Percentiles rank a stretch among this genome's conserved stretches.
phyloP scores from a whole-genome alignment of 2,329 filamentous ascomycete species.

The Rutstroemia sp. region DNA sequence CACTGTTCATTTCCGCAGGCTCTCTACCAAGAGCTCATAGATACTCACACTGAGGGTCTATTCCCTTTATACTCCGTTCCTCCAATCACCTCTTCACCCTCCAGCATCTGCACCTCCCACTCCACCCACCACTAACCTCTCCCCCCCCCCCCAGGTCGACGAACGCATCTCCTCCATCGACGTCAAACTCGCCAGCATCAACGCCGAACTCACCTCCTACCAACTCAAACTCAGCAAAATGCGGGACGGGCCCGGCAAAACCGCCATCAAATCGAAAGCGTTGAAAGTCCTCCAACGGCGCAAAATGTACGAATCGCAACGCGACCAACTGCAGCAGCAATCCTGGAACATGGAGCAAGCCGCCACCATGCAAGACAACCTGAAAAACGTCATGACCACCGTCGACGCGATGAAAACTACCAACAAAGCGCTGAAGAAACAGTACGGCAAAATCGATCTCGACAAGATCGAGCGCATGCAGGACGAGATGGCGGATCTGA shows the following conservation, averaged over 20 bases:
- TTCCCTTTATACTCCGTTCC: conserved; percentile 53
- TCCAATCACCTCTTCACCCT: conserved; percentile 57
- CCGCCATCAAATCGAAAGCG: conserved; percentile 86
- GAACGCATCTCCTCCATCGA: conserved; percentile 78
- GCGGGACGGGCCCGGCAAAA: conserved; percentile 92
- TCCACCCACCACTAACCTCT: neutral
- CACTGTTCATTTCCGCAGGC: conserved; percentile 7
- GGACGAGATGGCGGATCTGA: conserved; percentile 97
- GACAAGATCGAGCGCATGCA: conserved; percentile 97
- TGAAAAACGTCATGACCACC: conserved; percentile 97
- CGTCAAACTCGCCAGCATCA: conserved; percentile 88
- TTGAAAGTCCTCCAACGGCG: conserved; percentile 89
- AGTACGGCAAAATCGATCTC: conserved; percentile 95
- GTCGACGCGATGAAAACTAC: conserved; percentile 97
- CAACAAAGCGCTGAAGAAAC: conserved; percentile 83
- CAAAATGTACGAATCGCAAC: conserved; percentile 89
- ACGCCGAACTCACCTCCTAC: conserved; percentile 82
- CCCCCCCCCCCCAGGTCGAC: conserved; percentile 52
- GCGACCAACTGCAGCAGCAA: conserved; percentile 88
- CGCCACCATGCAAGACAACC: conserved; percentile 96
- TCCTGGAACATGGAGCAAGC: conserved; percentile 99
- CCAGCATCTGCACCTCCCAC: conserved; percentile 90
- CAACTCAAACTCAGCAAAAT: conserved; percentile 83
- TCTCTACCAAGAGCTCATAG: no score
- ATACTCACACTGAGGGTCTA: no score